Evolutionary conservation across 2,329 filamentous ascomycete genomes (phyloP).

Genomic region (Tympanopsis confertula): DNA sequence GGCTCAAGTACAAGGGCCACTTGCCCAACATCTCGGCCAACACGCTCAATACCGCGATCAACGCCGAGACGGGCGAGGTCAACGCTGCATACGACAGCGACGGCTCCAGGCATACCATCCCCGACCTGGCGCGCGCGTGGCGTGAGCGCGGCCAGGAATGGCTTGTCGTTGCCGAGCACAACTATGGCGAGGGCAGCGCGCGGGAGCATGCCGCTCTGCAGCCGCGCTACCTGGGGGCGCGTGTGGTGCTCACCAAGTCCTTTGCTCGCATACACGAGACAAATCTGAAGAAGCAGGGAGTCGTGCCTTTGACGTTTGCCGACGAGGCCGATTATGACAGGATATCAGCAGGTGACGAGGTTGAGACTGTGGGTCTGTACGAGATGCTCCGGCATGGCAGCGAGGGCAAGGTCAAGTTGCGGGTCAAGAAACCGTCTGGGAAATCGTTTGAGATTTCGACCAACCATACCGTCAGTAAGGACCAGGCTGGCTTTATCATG

Average conservation of each 20-base stretch:
- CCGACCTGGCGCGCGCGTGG: slow-evolving; percentile 77
- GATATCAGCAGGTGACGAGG: slow-evolving; percentile 72
- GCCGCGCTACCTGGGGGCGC: slow-evolving; percentile 77
- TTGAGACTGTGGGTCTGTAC: slow-evolving; percentile 71
- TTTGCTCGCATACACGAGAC: slow-evolving; percentile 93
- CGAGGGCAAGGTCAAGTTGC: slow-evolving; percentile 62
- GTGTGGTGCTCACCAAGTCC: slow-evolving; percentile 73
- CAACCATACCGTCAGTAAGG: slow-evolving; percentile 78
- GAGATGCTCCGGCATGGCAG: slow-evolving; percentile 71
- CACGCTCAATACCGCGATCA: slow-evolving; percentile 89
- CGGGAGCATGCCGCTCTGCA: slow-evolving; percentile 84
- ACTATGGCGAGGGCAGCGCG: slow-evolving; percentile 86
- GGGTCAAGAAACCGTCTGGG: slow-evolving; percentile 50
- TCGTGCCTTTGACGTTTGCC: slow-evolving; percentile 84
- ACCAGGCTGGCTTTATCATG: slow-evolving; percentile 84
- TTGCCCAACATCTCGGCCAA: slow-evolving; percentile 96
- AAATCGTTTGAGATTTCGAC: slow-evolving; percentile 61
- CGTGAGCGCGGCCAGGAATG: slow-evolving; percentile 64
- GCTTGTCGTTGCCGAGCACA: slow-evolving; percentile 94
- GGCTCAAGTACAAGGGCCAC: slow-evolving; percentile 99
- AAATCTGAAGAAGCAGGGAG: slow-evolving; percentile 93
- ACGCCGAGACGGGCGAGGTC: slow-evolving; percentile 82
- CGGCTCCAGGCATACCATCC: slow-evolving; percentile 66
- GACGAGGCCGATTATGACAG: slow-evolving; percentile 79
- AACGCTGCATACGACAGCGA: slow-evolving; percentile 84